Percentiles rank a stretch among this genome's conserved stretches.
These are phyloP conservation scores for Casuarina glauca DNA, from an alignment of 306 rosid species.

Conservation along the genomic window DNA sequence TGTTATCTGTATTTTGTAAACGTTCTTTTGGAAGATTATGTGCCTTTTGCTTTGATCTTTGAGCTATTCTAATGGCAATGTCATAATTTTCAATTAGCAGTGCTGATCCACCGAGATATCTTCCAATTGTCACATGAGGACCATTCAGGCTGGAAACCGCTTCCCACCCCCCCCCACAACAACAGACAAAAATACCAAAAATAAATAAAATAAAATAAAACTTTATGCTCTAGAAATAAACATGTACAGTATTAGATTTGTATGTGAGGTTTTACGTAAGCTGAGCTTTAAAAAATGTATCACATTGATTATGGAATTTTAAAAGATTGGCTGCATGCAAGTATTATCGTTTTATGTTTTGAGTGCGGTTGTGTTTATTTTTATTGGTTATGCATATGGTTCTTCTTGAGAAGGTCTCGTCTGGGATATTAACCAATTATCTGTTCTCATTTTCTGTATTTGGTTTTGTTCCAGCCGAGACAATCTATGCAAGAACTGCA, in stretches of 20 bases:
- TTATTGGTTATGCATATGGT: neutral
- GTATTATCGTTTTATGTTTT: neutral
- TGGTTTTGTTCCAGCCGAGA: conserved; percentile 72
- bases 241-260: neutral
- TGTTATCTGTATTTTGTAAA: neutral
- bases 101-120: neutral
- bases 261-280: neutral
- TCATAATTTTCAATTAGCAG: neutral
- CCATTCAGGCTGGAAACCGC: neutral
- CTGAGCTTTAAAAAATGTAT: neutral
- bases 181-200: too few relatives aligned
- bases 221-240: neutral
- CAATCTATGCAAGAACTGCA: conserved; percentile 97
- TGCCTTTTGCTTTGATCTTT: neutral
- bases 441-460: conserved; percentile 7
- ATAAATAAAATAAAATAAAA: neutral
- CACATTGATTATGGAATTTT: neutral
- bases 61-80: conserved; percentile 5
- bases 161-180: neutral
- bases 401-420: neutral
- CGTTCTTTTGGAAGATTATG: neutral
- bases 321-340: neutral
- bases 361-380: neutral
- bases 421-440: neutral
- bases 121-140: neutral